phyloP scores from a whole-genome alignment of 2,329 filamentous ascomycete species.

The Dactylellina haptotyla region DNA sequence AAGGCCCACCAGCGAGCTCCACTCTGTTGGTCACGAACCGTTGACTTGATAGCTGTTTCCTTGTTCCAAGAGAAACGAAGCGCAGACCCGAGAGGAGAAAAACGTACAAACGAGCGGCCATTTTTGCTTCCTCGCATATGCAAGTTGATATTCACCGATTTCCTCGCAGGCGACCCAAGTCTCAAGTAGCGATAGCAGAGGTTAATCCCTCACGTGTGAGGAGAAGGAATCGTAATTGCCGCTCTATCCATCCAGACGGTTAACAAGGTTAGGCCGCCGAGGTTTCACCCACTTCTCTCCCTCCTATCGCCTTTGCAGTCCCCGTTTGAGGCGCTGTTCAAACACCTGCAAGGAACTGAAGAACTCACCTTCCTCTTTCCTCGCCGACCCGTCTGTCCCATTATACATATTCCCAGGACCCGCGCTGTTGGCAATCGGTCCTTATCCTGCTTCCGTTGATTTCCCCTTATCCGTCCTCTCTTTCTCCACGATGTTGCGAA shows the following conservation, averaged over 20 bases:
- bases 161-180: constrained; percentile 16
- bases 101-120: not conserved
- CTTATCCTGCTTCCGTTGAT: constrained; percentile 6
- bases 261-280: constrained; percentile 50
- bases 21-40: constrained; percentile 34
- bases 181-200: constrained; percentile 15
- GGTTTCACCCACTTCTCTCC: constrained; percentile 15
- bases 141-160: not conserved
- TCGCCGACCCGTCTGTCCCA: constrained; percentile 14
- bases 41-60: not conserved
- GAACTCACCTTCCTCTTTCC: constrained; percentile 51
- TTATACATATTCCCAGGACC: constrained; percentile 48
- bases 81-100: no score
- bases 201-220: constrained; percentile 50
- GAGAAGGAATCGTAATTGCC: constrained; percentile 18
- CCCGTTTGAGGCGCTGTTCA: constrained; percentile 6
- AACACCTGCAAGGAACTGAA: constrained; percentile 24
- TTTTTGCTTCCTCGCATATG: not conserved
- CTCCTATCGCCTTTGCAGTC: constrained; percentile 7
- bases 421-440: constrained; percentile 27
- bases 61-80: not conserved
- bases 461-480: constrained; percentile 34
- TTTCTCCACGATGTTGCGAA: constrained; percentile 24
- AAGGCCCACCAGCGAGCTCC: constrained; percentile 29
- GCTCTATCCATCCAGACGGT: constrained; percentile 3